These are phyloP conservation scores for Hymenoscyphus scutula DNA, from an alignment of 2,329 filamentous ascomycete genomes.

Conservation along the genomic window DNA sequence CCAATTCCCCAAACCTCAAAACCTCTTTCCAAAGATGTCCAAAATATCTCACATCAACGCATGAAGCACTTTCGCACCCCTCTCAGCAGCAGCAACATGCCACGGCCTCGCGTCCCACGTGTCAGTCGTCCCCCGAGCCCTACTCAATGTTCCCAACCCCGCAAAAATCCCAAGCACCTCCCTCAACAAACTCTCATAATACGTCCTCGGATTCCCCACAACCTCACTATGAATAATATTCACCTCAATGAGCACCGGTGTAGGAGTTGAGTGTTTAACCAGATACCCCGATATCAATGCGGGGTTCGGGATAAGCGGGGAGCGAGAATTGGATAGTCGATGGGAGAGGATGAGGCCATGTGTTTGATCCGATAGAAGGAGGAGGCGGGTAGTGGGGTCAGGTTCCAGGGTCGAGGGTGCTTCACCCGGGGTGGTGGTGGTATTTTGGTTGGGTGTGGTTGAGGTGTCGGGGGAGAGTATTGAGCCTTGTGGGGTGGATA, in stretches of 20 bases:
- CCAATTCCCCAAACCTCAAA: background rate
- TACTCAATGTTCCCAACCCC: conserved; percentile 65
- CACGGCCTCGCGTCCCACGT: conserved; percentile 66
- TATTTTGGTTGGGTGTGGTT: conserved; percentile 34
- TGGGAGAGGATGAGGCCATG: conserved; percentile 73
- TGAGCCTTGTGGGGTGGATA: conserved; percentile 60
- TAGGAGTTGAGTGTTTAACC: conserved; percentile 59
- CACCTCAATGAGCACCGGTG: conserved; percentile 60
- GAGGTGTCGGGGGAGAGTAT: conserved; percentile 58
- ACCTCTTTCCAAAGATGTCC: background rate
- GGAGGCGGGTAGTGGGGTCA: conserved; percentile 65
- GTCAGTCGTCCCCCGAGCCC: conserved; percentile 61
- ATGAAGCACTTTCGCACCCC: conserved; percentile 64
- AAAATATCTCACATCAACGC: conserved; percentile 51
- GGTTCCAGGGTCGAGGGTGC: conserved; percentile 39
- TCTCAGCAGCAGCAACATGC: conserved; percentile 72
- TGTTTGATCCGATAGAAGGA: conserved; percentile 71
- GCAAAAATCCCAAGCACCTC: conserved; percentile 71
- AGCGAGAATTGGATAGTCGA: conserved; percentile 58
- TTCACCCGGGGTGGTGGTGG: conserved; percentile 35
- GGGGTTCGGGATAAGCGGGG: conserved; percentile 53
- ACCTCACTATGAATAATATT: conserved; percentile 58
- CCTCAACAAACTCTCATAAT: conserved; percentile 61
- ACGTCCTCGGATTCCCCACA: conserved; percentile 33
- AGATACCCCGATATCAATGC: conserved; percentile 64